A percentile compares a stretch with the other conserved stretches of the same genome.
These are phyloP conservation scores for Phialocephala sp. DNA, from an alignment of 2,329 filamentous ascomycete genomes.

Conservation along the genomic window DNA sequence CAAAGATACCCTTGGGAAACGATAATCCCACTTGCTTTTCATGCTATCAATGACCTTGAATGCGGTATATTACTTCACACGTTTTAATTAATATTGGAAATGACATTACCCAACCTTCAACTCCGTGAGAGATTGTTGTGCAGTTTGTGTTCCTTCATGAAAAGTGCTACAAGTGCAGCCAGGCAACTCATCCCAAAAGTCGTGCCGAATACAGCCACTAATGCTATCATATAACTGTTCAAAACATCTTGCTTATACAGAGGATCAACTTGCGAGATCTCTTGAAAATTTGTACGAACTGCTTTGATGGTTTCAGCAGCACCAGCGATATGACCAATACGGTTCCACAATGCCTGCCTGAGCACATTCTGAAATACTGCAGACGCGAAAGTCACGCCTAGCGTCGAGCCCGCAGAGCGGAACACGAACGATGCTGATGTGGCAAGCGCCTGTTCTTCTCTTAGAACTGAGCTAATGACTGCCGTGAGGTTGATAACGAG, in stretches of 20 bases:
- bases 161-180: neutral
- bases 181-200: neutral
- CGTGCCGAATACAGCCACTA: neutral
- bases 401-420: slow-evolving; percentile 72
- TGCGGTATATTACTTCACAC: no score
- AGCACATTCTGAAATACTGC: slow-evolving; percentile 26
- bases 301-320: neutral
- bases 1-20: no score
- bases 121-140: no score
- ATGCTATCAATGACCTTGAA: no score
- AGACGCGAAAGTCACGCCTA: slow-evolving; percentile 57
- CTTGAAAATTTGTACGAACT: neutral
- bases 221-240: neutral
- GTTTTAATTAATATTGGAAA: no score
- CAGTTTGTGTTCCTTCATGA: neutral
- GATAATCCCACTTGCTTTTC: no score
- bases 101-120: no score
- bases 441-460: slow-evolving; percentile 72
- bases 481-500: slow-evolving; percentile 74
- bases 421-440: slow-evolving; percentile 81
- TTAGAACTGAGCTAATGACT: slow-evolving; percentile 69
- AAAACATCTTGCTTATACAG: neutral
- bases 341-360: neutral
- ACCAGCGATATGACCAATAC: neutral
- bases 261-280: neutral